These are phyloP conservation scores for Hypocreales sp. DNA, from an alignment of 2,329 filamentous ascomycete genomes.

Conservation along the genomic window DNA sequence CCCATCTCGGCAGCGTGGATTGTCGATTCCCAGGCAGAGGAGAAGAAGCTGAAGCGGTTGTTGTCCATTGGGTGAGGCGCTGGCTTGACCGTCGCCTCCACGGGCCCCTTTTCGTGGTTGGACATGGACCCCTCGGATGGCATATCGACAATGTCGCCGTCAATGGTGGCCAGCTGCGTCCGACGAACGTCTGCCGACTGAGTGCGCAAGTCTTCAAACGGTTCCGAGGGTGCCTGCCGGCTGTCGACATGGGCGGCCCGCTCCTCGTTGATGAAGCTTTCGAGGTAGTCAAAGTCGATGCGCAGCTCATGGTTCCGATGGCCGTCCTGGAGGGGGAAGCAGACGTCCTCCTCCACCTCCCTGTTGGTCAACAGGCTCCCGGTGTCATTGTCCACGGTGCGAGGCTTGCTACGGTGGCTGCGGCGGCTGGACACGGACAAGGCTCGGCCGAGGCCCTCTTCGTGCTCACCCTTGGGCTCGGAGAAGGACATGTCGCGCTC, in stretches of 20 bases:
- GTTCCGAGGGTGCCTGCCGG: constrained; percentile 25
- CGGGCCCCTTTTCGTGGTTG: constrained; percentile 31
- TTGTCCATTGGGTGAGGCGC: constrained; percentile 34
- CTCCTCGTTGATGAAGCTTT: constrained; percentile 67
- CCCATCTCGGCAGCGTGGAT: constrained; percentile 83
- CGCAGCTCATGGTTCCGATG: constrained; percentile 54
- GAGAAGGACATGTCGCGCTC: constrained; percentile 54
- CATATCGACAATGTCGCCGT: constrained; percentile 42
- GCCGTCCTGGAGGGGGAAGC: constrained; percentile 66
- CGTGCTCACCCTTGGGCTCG: constrained; percentile 24
- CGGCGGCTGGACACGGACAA: constrained; percentile 53
- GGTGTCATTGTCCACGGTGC: constrained; percentile 44
- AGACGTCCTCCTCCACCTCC: constrained; percentile 74
- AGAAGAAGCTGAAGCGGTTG: constrained; percentile 93
- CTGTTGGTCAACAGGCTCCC: constrained; percentile 49
- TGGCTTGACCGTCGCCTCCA: constrained; percentile 20
- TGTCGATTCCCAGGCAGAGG: constrained; percentile 83
- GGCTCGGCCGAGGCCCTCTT: constrained; percentile 48
- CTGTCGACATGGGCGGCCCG: constrained; percentile 32
- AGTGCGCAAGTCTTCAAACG: constrained; percentile 18
- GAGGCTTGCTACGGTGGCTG: constrained; percentile 40
- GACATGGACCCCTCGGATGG: constrained; percentile 28
- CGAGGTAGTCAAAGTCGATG: constrained; percentile 85
- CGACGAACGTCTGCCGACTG: constrained; percentile 10
- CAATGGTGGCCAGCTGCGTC: constrained; percentile 28